Evolutionary conservation across 352 stramenopile genomes (phyloP), one percentile per base, ranked within the genome.

Genomic region (Phytophthora fragariae): DNA sequence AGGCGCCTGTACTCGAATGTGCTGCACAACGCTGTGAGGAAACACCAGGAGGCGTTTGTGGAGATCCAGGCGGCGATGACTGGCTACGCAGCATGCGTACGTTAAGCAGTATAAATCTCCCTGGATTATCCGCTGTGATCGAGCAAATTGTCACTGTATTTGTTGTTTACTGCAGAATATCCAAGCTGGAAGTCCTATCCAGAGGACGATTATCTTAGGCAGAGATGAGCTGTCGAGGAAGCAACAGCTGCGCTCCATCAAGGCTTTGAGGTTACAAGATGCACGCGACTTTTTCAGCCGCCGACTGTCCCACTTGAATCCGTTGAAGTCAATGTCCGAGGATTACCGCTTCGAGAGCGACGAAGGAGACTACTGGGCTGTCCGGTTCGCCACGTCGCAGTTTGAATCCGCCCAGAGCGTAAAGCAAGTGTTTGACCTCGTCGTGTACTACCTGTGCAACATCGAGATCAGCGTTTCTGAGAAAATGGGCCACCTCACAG

Each of bases 401-500:
- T 83, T 85, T 4, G 62, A 79, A 6, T 11, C 46, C 35, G 59
- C 69, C 1, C 41, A 41, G 9, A 79, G 57, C 33, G 78, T 78
- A 15, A 75, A 80, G 31, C 72, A 81, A 31, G 70, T 83, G 50
- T 85, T 79, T 44, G 78, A 85, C 50, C 54, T 76, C 10, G 54
- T 83, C 11, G 49, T 73, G 2, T 81, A 74, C 41, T 79, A 72
- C 53, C n/a, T 83, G 55, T 73, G 71, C 33, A 83, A 85, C 54
- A 68, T 77, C 11, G 75, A 85, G 60, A 85, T 85, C 59, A 81
- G 62, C 49, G 64, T 83, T 5, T 83, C 75, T 19, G 76, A 82
- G 54, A 77, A 75, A 49, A 56, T 79, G 15, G 76, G 76, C 3
- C 69, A 77, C 27, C 59, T 82, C 31, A 80, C 76, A 52, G 73